Evolutionary conservation across 441 rosid genomes (phyloP), one percentile per base, ranked within the genome.

Genomic region (Bocquillonia castaneifolia): DNA sequence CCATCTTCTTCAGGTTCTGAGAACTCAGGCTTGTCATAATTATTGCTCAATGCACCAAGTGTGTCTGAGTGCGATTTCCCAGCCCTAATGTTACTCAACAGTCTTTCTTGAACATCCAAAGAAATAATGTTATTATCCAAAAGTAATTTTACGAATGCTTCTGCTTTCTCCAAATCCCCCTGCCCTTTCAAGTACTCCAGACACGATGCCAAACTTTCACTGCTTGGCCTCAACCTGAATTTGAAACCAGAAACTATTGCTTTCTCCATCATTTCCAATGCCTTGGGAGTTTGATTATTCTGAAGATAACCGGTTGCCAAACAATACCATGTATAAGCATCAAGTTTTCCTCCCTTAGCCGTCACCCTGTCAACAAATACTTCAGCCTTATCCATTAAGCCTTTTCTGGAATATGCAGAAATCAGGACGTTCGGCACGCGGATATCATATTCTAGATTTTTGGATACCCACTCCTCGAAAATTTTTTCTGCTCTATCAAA

Each of bases 381-480:
- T 72, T 83, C 85, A 9, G 84, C 88, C 67, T 78, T 80, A 55
- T 72, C 76, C 69, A 76, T 2, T 54, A 75, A 75, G 56, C 84
- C 84, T 54, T 70, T 80, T 62, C 56, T 76, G 64, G 78, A 71
- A 25, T 77, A 87, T 44, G 80, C 82, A 2, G 62, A 34, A 23
- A 85, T 73, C 58, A 83, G 54, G 59, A 66, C 23, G 60, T 80
- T 81, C 26, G 82, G 78, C 40, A 83, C 59, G n/a, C 72, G 61
- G 8, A 66, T 36, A 70, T 83, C 84, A 37, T 73, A 79, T 1
- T 6, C 1, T 32, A 48, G 40, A 50, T 40, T 55, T 29, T 61
- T 55, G 54, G 75, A 77, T 67, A 80, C 88, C 88, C 92, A 85
- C 64, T 79, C 88, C 29, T 59, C 68, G 51, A 77, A 77, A 44